Conservation (phyloP, 208 protist species). For the Acanthamoeba castellanii region DNA sequence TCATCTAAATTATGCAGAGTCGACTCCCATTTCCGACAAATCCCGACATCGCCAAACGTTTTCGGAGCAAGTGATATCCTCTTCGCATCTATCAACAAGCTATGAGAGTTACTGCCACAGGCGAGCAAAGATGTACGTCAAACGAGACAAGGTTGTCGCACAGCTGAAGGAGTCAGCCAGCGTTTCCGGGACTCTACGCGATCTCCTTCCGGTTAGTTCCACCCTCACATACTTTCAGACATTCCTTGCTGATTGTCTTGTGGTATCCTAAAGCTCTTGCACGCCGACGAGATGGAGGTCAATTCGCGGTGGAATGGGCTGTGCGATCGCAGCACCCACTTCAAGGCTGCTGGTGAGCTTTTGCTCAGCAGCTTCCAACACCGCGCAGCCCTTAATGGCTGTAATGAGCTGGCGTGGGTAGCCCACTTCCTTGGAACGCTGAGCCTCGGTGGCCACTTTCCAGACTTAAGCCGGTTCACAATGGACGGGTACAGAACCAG, state of each 20-base stretch:
- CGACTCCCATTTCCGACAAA: neutral
- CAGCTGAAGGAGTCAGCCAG: neutral
- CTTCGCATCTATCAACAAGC: neutral
- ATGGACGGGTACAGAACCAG: neutral
- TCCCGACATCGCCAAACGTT: neutral
- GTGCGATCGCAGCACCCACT: neutral
- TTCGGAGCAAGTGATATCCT: neutral
- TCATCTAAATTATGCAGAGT: neutral
- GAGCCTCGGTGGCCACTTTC: neutral
- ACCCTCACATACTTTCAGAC: neutral
- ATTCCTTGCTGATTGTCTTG: neutral
- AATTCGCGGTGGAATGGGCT: neutral
- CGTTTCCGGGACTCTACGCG: neutral
- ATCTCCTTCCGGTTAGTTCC: neutral
- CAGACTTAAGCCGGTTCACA: neutral
- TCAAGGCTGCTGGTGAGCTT: neutral
- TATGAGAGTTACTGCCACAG: neutral
- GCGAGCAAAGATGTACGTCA: neutral
- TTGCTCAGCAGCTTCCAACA: slow-evolving; percentile 1
- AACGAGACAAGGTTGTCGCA: neutral
- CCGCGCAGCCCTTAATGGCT: neutral
- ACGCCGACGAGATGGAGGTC: neutral
- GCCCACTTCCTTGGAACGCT: neutral
- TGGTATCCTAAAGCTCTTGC: neutral
- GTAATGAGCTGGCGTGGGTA: neutral